phyloP scores from a whole-genome alignment of 2,329 filamentous ascomycete species.

The Achaetomium macrosporum region DNA sequence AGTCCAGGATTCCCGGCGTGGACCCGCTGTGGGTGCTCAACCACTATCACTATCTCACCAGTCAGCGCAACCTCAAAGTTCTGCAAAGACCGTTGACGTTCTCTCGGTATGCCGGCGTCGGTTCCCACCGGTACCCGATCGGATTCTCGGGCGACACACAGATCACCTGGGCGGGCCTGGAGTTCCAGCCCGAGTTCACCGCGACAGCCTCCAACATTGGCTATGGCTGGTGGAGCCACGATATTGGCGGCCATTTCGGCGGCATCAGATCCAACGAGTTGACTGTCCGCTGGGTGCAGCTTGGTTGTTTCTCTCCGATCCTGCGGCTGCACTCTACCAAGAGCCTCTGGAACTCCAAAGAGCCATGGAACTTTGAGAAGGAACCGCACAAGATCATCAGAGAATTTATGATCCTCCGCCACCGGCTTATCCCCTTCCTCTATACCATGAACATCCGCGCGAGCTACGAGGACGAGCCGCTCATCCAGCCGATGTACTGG shows the following conservation, averaged over 20 bases:
- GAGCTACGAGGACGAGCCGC: constrained; percentile 40
- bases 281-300: constrained; percentile 54
- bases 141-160: constrained; percentile 60
- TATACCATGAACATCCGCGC: constrained; percentile 51
- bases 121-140: constrained; percentile 58
- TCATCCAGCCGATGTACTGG: constrained; percentile 61
- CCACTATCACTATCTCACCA: constrained; percentile 58
- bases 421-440: constrained; percentile 55
- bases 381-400: constrained; percentile 43
- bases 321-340: constrained; percentile 55
- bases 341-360: constrained; percentile 53
- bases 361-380: constrained; percentile 52
- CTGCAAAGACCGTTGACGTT: constrained; percentile 44
- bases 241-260: constrained; percentile 58
- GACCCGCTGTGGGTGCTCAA: constrained; percentile 62
- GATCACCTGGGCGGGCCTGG: constrained; percentile 53
- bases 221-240: constrained; percentile 64
- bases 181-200: constrained; percentile 63
- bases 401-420: constrained; percentile 47
- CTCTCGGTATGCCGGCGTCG: constrained; percentile 56
- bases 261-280: constrained; percentile 54
- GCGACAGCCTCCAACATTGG: constrained; percentile 61
- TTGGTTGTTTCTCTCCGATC: constrained; percentile 56
- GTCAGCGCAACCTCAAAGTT: constrained; percentile 34
- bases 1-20: constrained; percentile 49